Evolutionary conservation across 208 protist genomes (phyloP), one percentile per base, ranked within the genome.

Genomic region (Crithidia bombi): DNA sequence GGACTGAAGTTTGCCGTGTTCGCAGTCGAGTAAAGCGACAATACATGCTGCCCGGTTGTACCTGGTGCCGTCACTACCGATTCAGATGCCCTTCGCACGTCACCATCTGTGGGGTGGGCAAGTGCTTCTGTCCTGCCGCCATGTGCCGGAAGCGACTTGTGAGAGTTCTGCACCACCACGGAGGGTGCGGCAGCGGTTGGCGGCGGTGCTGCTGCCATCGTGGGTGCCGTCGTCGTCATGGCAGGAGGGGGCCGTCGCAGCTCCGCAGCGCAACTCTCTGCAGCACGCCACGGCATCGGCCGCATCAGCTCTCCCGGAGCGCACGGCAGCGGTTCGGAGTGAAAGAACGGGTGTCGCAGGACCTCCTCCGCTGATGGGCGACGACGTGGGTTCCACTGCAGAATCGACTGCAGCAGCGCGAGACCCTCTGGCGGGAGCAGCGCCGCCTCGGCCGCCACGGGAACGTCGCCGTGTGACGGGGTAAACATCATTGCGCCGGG

Each of bases 321-420:
- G 59, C 91, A 93, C 1, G 91, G 87, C 25, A 86, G 70, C 49
- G 89, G 89, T 0, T 72, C 78, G 54, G 90, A 83, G 46, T 57
- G 64, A 62, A 98, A 98, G 47, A 96, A 97, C 5, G 73, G 75
- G 66, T 97, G 92, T 21, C 75, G 57, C 41, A 97, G 75, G 0
- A 78, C 92, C 54, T 96, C 85, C 15, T 67, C 76, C 0, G 91
- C 92, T 9, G 85, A 90, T 33, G 82, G 72, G 10, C 95, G 93
- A 10, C 85, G 69, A 0, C 76, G 49, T 6, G 95, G 95, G 66
- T 92, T 84, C 86, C 86, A 98, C 36, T 66, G 73, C 15, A 98
- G 64, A 50, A 97, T 86, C 21, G 64, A 49, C 15, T 78, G 30
- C 19, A 97, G 54, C 26, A 97, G 73, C 61, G 93, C 89, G 21